These are phyloP conservation scores for Vitis amurensis DNA, from an alignment of 164 flowering plant species.

Conservation along the genomic window DNA sequence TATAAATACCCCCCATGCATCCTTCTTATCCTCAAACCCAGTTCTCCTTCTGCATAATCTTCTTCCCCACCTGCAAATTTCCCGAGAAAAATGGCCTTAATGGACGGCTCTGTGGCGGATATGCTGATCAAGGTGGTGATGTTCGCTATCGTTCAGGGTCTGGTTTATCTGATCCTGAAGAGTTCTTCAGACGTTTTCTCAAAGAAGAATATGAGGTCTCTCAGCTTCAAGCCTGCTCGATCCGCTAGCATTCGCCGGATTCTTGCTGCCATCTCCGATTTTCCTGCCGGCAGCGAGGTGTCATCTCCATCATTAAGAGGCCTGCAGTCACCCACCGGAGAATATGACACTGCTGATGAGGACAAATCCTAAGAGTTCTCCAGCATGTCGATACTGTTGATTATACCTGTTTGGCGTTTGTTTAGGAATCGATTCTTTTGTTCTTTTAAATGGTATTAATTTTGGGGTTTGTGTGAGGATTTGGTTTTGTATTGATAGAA, in stretches of 20 bases:
- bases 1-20: too few species aligned
- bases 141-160: conserved; percentile 49
- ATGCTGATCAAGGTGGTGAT: conserved; percentile 38
- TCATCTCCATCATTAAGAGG: conserved; percentile 12
- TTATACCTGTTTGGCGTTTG: too few species aligned
- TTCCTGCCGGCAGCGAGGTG: conserved; percentile 24
- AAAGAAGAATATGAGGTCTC: conserved; percentile 23
- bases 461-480: too few species aligned
- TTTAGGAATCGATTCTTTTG: too few species aligned
- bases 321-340: not conserved
- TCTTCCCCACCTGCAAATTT: not conserved
- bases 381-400: too few species aligned
- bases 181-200: conserved; percentile 50
- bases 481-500: too few species aligned
- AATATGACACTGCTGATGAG: not conserved
- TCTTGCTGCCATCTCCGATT: conserved; percentile 44
- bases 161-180: conserved; percentile 53
- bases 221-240: conserved; percentile 38
- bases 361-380: not conserved
- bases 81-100: not conserved
- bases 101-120: conserved; percentile 18
- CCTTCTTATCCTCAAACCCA: not conserved
- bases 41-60: not conserved
- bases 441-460: too few species aligned
- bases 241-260: conserved; percentile 39